These are phyloP conservation scores for Fusarium coffeatum DNA, from an alignment of 2,329 filamentous ascomycete species.

Conservation along the genomic window DNA sequence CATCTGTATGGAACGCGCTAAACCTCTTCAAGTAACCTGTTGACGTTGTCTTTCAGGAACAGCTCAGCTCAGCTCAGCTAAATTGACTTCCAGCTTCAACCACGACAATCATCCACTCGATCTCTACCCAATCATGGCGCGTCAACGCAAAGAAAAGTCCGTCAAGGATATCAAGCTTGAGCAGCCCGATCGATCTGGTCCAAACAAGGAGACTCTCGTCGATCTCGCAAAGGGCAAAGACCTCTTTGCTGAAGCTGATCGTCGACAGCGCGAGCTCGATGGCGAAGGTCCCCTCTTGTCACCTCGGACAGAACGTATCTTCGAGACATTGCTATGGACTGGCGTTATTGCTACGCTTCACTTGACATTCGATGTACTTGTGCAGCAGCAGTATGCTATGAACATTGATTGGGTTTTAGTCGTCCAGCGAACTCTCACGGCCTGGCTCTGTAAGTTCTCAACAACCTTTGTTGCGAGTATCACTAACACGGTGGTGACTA, in stretches of 20 bases:
- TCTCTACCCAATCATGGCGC: constrained; percentile 55
- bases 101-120: constrained; percentile 11
- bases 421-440: constrained; percentile 61
- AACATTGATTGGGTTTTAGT: constrained; percentile 71
- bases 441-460: constrained; percentile 61
- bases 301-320: constrained; percentile 61
- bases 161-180: constrained; percentile 68
- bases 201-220: constrained; percentile 74
- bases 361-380: constrained; percentile 81
- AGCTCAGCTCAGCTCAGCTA: constrained; percentile 1
- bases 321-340: constrained; percentile 69
- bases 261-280: constrained; percentile 51
- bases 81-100: constrained; percentile 19
- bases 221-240: constrained; percentile 75
- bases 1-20: constrained; percentile 10
- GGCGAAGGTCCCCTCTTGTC: constrained; percentile 54
- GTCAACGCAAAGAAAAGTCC: constrained; percentile 61
- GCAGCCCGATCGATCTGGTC: constrained; percentile 76
- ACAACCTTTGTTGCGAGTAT: neutral
- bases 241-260: constrained; percentile 64
- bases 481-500: neutral
- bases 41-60: constrained; percentile 23
- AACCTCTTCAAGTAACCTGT: constrained; percentile 18
- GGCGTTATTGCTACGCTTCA: constrained; percentile 76
- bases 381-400: constrained; percentile 81